Base-by-base conservation (phyloP, 176 grass and related monocot species). In the Hyparrhenia diplandra region DNA sequence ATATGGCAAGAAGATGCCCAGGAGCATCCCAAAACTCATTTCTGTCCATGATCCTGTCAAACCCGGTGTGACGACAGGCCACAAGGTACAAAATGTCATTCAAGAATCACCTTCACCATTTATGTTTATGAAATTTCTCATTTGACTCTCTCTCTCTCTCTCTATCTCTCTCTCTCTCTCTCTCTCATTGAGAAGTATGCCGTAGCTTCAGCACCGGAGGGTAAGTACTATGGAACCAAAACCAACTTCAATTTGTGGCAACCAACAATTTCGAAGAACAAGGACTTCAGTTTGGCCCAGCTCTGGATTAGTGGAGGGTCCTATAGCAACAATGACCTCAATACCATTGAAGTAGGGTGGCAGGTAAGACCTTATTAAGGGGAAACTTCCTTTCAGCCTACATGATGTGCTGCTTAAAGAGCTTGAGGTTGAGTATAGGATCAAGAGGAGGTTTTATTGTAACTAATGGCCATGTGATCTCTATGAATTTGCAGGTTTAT, bases 401-500 rank as follows among this genome's bases (percentile, higher is more conserved):
- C 32, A 34, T 34, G 32, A 34, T 34, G 32, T 34, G 32, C 32
- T 34, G 32, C 32, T 34, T 2, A 34, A 34, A 34, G 32, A 34
- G 32, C 32, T 34, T 34, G 32, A 34, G 32, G 3, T 34, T 34
- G 32, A 34, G 32, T n/a, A n/a, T 34, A 34, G 32, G 32, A 34
- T 34, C 32, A 34, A 34, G 3, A 34, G 32, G 2, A 34, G 32
- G 32, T 34, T 34, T 34, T 34, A 18, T 49, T 49, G 46, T 49
- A 3, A 4, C 47, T 52, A 52, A 21, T 52, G 18, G 17, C 49
- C 49, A 52, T 52, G 18, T 59, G 1, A 3, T 58, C 54, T 75
- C 45, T 72, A 58, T 24, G 11, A 75, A 77, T 75, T 82, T 85
- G 37, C 86, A 97, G 90, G 94, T 97, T 40, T 93, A 86, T 59